Evolutionary conservation across 768 basidiomycete genomes (phyloP), one percentile per base, ranked within the genome.

Genomic region (Boletus sp.): DNA sequence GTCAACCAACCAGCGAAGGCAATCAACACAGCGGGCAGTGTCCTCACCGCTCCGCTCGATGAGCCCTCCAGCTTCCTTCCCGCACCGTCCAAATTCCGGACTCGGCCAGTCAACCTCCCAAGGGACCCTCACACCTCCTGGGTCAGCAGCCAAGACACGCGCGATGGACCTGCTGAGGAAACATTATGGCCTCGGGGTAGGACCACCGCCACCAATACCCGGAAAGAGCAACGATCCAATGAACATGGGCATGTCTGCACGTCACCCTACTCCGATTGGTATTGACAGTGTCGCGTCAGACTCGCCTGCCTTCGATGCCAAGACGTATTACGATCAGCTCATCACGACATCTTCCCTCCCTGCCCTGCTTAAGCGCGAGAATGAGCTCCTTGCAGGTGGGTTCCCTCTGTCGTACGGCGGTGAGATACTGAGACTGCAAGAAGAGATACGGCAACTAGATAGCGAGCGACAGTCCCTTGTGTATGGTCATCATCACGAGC

Each of bases 401-500:
- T 56, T 21, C 23, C 13, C 23, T 14, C 37, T 39, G 41, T 30
- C 21, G 29, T 19, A 17, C 4, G 13, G 33, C 7, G 3, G 17
- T 30, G 30, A 42, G 37, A 50, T 55, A 30, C 55, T 66, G 29
- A 62, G 35, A 13, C 38, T 43, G 11, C 37, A 15, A 35, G 23
- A 39, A 93, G 94, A 96, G 70, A 95, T 97, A 55, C 79, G 90
- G 32, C 83, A 92, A 57, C 73, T 97, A 14, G 92, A 96, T 53
- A 83, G 87, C 64, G 93, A 96, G 64, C 77, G 91, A 23, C 93
- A 97, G 70, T 88, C 89, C 9, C 76, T 97, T 41, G 93, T 97
- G 11, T 97, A 97, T 67, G 93, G 95, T 62, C 93, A 95, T 65
- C 94, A 97, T 64, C 92, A 94, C 55, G 94, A 97, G 60, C 84